Percentiles rank a stretch among this genome's conserved stretches.
These are phyloP conservation scores for Penicillium paradoxum DNA, from an alignment of 495 filamentous ascomycete genomes.

Conservation along the genomic window DNA sequence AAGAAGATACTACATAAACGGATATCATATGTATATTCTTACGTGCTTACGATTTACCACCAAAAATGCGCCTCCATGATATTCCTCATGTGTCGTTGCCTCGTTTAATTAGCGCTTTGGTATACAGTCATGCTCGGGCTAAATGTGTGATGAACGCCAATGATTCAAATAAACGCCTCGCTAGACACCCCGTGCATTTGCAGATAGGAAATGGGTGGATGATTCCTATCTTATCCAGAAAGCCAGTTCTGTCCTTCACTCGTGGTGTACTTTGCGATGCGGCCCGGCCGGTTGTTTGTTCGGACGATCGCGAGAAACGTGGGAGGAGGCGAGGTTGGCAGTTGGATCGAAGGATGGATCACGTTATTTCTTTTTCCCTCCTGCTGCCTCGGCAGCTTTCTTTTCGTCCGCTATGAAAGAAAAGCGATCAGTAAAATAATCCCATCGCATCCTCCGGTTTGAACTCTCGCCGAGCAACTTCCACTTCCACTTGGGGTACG, in stretches of 20 bases:
- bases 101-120: conserved; percentile 11
- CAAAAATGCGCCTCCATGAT: conserved; percentile 3
- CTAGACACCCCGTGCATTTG: conserved; percentile 15
- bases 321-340: neutral
- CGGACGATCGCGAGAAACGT: neutral
- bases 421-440: neutral
- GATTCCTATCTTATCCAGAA: neutral
- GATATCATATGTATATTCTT: neutral
- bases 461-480: neutral
- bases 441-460: neutral
- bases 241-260: neutral
- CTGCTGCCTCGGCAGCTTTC: conserved; percentile 22
- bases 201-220: neutral
- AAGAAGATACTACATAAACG: neutral
- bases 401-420: conserved; percentile 28
- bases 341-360: neutral
- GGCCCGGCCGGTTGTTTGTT: neutral
- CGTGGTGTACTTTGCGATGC: neutral
- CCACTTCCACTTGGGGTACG: too few species aligned
- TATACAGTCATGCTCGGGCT: conserved; percentile 9
- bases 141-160: conserved; percentile 18
- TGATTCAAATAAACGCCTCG: conserved; percentile 22
- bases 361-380: neutral
- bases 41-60: conserved; percentile 1
- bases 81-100: conserved; percentile 15